Evolutionary conservation across 306 rosid genomes (phyloP), one percentile per base, ranked within the genome.

Genomic region (Canavalia gladiata): DNA sequence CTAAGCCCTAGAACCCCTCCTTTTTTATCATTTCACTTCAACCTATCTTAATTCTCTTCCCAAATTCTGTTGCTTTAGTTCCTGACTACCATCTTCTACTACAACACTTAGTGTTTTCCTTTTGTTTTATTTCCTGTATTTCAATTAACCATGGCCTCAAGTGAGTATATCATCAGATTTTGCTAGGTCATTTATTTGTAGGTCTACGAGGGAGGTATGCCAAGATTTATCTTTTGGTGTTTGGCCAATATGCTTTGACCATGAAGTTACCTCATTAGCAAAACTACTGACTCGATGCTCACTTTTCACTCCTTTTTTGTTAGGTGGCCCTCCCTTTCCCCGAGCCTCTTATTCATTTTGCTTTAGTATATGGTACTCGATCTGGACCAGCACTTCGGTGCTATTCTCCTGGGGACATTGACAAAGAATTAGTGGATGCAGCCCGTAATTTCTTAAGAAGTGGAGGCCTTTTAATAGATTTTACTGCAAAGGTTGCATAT

Each of bases 341-440:
- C 10, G 98, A 94, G 76, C 92, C 98, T 72, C 91, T 94, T 74
- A 78, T 87, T 70, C 98, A 94, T 81, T 91, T 91, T 84, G 92
- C 92, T 1, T 71, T 94, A 67, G 92, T 86, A 42, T 89, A 78
- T 46, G 98, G 98, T 69, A 87, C 90, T 75, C 92, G 87, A 75
- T 91, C 94, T 60, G 92, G 94, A 65, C 97, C 98, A 42, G 82
- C 88, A 31, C 89, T 94, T 71, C 81, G 85, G 59, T 91, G 94
- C 78, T 94, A 90, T 76, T 91, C 97, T 37, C 91, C 97, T 6
- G 91, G 90, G 37, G 81, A 91, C 46, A 81, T 94, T 81, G 98
- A 91, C 75, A 83, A 82, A 77, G 94, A 94, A 68, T 68, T 93
- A 78, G 60, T 81, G 89, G 93, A 91, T 68, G 91, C 94, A 34